Conservation (phyloP, 164 flowering plant genomes). For the Sextonia rubra region DNA sequence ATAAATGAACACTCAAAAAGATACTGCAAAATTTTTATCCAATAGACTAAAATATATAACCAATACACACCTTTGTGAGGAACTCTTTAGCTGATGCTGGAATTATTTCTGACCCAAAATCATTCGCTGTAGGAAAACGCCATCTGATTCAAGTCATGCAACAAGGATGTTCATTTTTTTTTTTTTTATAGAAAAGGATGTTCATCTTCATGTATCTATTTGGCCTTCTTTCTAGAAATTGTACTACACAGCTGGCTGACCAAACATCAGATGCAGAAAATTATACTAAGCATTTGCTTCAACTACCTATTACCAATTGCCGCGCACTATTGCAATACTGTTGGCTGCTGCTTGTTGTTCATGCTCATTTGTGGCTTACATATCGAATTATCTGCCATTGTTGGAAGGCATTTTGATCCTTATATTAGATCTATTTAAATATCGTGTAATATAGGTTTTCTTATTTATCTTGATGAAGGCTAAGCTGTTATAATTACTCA, state of each 20-base stretch:
- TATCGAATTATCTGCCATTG: no score
- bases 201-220: constrained; percentile 9
- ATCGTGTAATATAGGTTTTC: no score
- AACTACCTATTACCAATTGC: no score
- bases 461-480: no score
- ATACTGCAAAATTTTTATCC: neutral
- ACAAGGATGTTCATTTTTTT: constrained; percentile 11
- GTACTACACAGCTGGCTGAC: neutral
- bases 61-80: constrained; percentile 44
- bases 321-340: no score
- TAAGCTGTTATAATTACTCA: no score
- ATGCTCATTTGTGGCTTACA: no score
- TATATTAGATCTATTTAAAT: no score
- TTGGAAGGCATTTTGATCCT: no score
- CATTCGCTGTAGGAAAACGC: constrained; percentile 95
- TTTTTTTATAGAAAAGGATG: no score
- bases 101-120: constrained; percentile 93
- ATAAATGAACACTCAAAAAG: neutral
- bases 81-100: constrained; percentile 87
- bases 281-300: no score
- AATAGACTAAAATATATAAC: neutral
- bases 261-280: neutral
- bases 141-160: constrained; percentile 47
- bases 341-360: no score
- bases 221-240: constrained; percentile 4